A percentile compares a stretch with the other conserved stretches of the same genome.
Conservation (phyloP, 305 asterid species). For the Solanum hybrid region DNA sequence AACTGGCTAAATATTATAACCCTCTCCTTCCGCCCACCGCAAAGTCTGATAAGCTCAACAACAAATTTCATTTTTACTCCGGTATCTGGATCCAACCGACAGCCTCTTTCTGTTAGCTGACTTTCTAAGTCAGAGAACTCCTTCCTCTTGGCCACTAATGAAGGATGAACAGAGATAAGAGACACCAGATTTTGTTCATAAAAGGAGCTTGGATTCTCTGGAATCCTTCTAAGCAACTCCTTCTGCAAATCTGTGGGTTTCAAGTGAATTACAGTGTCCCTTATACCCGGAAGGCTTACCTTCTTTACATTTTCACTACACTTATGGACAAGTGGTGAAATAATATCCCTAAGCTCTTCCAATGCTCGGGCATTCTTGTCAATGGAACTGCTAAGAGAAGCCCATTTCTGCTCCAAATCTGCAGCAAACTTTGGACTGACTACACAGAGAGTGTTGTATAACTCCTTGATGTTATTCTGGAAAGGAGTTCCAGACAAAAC, state of each 20-base stretch:
- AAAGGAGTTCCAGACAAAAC: constrained; percentile 76
- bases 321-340: constrained; percentile 53
- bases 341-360: constrained; percentile 35
- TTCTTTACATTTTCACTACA: constrained; percentile 50
- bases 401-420: background rate
- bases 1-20: constrained; percentile 55
- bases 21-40: constrained; percentile 32
- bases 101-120: constrained; percentile 16
- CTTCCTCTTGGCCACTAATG: constrained; percentile 13
- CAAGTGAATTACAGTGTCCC: constrained; percentile 35
- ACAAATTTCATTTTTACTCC: constrained; percentile 55
- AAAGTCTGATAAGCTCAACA: constrained; percentile 39
- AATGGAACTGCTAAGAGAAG: constrained; percentile 8
- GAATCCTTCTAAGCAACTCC: constrained; percentile 28
- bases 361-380: constrained; percentile 15
- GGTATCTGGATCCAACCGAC: constrained; percentile 24
- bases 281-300: constrained; percentile 50
- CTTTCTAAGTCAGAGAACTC: constrained; percentile 14
- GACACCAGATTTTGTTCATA: constrained; percentile 27
- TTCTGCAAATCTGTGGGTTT: constrained; percentile 40
- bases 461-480: constrained; percentile 58
- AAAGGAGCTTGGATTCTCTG: constrained; percentile 14
- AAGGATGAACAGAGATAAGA: constrained; percentile 58
- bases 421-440: constrained; percentile 53
- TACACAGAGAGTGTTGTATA: constrained; percentile 49